Evolutionary conservation across 2,329 filamentous ascomycete species (phyloP).

Genomic region (Diaporthe aspalathi): DNA sequence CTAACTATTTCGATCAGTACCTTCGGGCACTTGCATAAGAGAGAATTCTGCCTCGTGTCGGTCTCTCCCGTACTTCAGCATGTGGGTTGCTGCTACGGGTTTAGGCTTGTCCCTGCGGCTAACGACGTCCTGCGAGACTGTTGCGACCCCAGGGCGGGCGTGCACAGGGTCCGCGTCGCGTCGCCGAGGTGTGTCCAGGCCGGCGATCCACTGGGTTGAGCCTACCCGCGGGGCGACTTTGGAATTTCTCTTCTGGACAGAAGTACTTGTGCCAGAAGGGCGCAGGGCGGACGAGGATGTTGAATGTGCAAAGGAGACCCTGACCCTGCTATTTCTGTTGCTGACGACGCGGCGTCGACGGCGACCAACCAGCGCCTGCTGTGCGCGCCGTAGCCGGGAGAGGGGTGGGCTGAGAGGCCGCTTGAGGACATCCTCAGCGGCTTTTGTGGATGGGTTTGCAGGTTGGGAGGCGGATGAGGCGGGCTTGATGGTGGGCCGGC

Average conservation of each 20-base stretch:
- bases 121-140: not conserved
- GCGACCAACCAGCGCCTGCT: constrained; percentile 50
- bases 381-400: constrained; percentile 49
- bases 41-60: constrained; percentile 33
- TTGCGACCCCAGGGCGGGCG: not conserved
- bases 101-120: not conserved
- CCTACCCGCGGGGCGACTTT: not conserved
- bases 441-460: constrained; percentile 44
- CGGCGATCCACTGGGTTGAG: constrained; percentile 7
- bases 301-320: constrained; percentile 46
- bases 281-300: constrained; percentile 39
- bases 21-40: constrained; percentile 44
- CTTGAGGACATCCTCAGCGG: constrained; percentile 49
- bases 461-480: constrained; percentile 41
- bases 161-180: constrained; percentile 31
- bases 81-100: not conserved
- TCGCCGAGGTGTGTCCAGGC: constrained; percentile 34
- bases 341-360: constrained; percentile 44
- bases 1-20: constrained; percentile 31
- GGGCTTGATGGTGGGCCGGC: constrained; percentile 50
- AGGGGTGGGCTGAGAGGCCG: constrained; percentile 48
- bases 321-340: constrained; percentile 47
- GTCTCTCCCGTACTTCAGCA: not conserved
- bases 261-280: constrained; percentile 26
- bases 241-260: not conserved